Base-by-base conservation (phyloP, 768 basidiomycete genomes). In the Lentinula sp. region DNA sequence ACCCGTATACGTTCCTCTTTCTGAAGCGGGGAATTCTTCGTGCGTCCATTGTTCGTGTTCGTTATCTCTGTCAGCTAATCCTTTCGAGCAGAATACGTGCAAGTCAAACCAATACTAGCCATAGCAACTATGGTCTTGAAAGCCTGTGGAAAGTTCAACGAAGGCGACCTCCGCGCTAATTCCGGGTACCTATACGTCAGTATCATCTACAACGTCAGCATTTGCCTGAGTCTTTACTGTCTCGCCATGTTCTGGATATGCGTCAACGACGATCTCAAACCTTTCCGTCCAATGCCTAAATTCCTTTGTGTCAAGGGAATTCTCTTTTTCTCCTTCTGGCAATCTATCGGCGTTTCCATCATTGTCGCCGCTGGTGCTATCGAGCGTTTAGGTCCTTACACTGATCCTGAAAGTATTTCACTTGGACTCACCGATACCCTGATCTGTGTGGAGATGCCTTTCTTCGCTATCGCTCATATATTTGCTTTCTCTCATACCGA, bases 221-320 rank as follows among this genome's bases (percentile, higher is more conserved):
- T 94, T 51, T 89, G 86, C 72, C 76, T 91, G 49, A 83, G 82
- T 35, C 73, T 95, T 23, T 95, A 94, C 77, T 98, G 95, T 68
- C 82, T 98, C 43, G 97, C 94, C 0, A 88, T 97, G 76, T 98
- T 98, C 74, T 99, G 97, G 97, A 82, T 95, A 59, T 93, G 91
- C 61, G 91, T 98, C 4, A 86, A 85, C 66, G 80, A 88, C 39
- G 97, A 98, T 70, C 76, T 98, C 53, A 89, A 90, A 71, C 93
- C 94, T 1, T 97, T 93, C 76, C 81, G 96, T 10, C 94, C 94
- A 0, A 85, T 95, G 66, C 94, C 97, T 2, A 99, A 99, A 73
- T 99, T 99, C 74, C 86, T 98, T 32, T 99, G 95, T 70, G 95
- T 99, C 66, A 99, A 99, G 71, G 96, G 96, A 49, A 94, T 99